Conservation (phyloP, 805 yeast species). For the Debaryomyces prosopidis region DNA sequence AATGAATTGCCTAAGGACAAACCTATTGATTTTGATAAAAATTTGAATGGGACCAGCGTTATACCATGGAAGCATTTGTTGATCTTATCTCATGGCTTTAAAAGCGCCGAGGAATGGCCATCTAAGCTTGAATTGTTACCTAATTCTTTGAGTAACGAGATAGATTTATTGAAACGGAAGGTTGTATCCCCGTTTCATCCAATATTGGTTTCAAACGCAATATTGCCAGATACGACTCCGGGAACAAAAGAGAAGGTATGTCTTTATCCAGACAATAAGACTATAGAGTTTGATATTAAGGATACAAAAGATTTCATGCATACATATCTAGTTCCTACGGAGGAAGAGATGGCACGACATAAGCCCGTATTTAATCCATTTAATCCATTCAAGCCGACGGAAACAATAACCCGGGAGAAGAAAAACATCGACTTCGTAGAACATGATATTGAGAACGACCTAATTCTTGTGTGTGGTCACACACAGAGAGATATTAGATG, state of each 20-base stretch:
- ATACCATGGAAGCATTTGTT: slow-evolving; percentile 57
- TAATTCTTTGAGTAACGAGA: slow-evolving; percentile 41
- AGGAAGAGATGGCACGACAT: slow-evolving; percentile 11
- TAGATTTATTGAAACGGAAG: slow-evolving; percentile 32
- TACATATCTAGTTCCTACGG: slow-evolving; percentile 40
- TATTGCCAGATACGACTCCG: slow-evolving; percentile 19
- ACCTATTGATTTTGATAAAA: slow-evolving; percentile 39
- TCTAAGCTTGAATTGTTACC: slow-evolving; percentile 51
- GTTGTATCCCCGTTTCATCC: slow-evolving; percentile 48
- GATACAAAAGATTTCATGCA: slow-evolving; percentile 39
- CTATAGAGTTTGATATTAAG: slow-evolving; percentile 34
- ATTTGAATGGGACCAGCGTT: slow-evolving; percentile 50
- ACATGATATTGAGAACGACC: slow-evolving; percentile 17
- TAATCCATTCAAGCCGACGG: slow-evolving; percentile 10
- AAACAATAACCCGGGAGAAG: neutral
- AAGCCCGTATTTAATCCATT: slow-evolving; percentile 26
- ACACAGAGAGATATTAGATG: slow-evolving; percentile 62
- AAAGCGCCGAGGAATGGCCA: slow-evolving; percentile 43
- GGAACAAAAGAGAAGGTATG: slow-evolving; percentile 31
- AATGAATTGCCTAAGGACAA: slow-evolving; percentile 39
- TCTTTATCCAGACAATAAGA: slow-evolving; percentile 56
- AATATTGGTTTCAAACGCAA: slow-evolving; percentile 48
- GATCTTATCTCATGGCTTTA: slow-evolving; percentile 45
- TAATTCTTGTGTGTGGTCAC: slow-evolving; percentile 68
- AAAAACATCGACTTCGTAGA: slow-evolving; percentile 8